Conservation (phyloP, 306 rosid species). For the cucumber (Cucumis sativus) region DNA sequence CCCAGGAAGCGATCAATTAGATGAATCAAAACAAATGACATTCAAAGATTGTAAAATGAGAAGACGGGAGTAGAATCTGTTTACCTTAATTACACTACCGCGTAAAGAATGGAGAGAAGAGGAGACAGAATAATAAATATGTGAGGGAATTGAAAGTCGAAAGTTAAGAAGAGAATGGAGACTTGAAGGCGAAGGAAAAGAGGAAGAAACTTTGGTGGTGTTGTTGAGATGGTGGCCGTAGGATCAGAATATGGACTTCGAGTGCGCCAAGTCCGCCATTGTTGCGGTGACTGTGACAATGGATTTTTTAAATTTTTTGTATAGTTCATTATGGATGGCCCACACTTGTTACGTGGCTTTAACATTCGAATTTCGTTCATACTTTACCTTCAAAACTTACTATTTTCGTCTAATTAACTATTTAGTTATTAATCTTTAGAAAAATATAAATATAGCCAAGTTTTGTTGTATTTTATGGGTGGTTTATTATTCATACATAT, state of each 20-base stretch:
- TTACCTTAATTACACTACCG: not conserved
- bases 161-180: not conserved
- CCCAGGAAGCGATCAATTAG: not conserved
- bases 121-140: not conserved
- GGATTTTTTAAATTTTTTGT: not conserved
- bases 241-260: not conserved
- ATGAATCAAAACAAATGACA: not conserved
- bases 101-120: not conserved
- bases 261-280: not conserved
- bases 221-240: not conserved
- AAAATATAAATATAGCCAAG: no score
- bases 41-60: not conserved
- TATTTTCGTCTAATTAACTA: no score
- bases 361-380: no score
- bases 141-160: not conserved
- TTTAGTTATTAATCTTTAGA: no score
- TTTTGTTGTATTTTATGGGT: no score
- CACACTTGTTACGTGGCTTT: not conserved
- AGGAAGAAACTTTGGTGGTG: not conserved
- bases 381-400: no score
- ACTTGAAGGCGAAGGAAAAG: not conserved
- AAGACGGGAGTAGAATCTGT: not conserved
- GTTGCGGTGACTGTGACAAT: not conserved
- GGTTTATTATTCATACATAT: no score
- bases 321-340: not conserved